Conservation (phyloP, 2,329 filamentous ascomycete genomes). For the Botrytis porri region DNA sequence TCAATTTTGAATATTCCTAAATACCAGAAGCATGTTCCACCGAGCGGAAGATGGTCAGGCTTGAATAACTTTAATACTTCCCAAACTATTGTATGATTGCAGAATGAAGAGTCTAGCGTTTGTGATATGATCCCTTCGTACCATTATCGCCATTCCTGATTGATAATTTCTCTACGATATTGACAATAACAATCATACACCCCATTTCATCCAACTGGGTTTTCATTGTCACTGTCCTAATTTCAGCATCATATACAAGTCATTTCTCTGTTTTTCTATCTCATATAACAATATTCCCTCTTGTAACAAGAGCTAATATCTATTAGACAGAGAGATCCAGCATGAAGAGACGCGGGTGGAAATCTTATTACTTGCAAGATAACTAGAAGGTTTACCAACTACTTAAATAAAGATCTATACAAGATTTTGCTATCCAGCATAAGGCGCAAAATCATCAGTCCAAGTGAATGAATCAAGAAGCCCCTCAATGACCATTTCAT, state of each 20-base stretch:
- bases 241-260: no score
- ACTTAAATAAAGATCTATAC: neutral
- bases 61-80: neutral
- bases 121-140: neutral
- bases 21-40: neutral
- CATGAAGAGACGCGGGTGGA: rapidly evolving
- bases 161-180: neutral
- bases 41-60: neutral
- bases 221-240: neutral
- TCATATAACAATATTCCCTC: neutral
- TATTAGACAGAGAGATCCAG: neutral
- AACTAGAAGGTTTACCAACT: neutral
- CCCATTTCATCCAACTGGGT: neutral
- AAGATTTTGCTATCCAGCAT: neutral
- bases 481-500: neutral
- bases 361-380: neutral
- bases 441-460: neutral
- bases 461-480: neutral
- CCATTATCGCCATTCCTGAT: neutral
- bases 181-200: neutral
- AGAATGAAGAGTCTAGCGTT: neutral
- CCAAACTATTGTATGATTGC: neutral
- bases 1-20: neutral
- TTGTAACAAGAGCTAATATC: rapidly evolving
- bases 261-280: neutral